Evolutionary conservation across 2,329 filamentous ascomycete species (phyloP), one percentile per base, ranked within the genome.

Genomic region (Apiospora saccharicola): DNA sequence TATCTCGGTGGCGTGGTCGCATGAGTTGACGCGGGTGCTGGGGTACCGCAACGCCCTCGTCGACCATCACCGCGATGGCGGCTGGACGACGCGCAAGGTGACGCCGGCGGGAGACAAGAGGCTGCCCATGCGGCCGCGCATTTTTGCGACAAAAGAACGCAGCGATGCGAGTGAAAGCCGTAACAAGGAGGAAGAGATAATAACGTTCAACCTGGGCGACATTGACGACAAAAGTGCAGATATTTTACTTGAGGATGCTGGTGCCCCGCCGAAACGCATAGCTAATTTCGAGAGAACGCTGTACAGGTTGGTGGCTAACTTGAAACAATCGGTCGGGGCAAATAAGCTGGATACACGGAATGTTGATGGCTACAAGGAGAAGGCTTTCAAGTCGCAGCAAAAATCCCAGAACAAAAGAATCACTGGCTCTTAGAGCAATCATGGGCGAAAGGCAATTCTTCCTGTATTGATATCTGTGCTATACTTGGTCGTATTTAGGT

Each of bases 21-120:
- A 70, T 22, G 69, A 70, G 69, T 41, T 70, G 34, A 22, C 69
- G 46, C 47, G 69, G 19, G 30, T 57, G 51, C 69, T 70, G 41
- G 24, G 41, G 2, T 16, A 47, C 37, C 22, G 14, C 30, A 67
- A 47, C n/a, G 13, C 67, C 6, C 67, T 5, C 47, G 69, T 70
- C 8, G 69, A 70, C 37, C 41, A 70, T 37, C 16, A 24, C 30
- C 14, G 37, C 51, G 16, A 51, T 12, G n/a, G 7, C 30, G 46
- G 37, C 26, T 70, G 68, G 68, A 41, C 43, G 14, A 37, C 68
- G 26, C 68, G 14, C 10, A 26, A 46, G 10, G 41, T 49, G 68
- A 19, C 34, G 1, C 8, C 22, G 3, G 19, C 37, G 37, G 37
- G 37, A 8, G 8, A 13, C 7, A n/a, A 22, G 34, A 12, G 34